A percentile compares a stretch with the other conserved stretches of the same genome.
phyloP scores from a whole-genome alignment of 2,329 filamentous ascomycete genomes.

The Anthostomella pinea region DNA sequence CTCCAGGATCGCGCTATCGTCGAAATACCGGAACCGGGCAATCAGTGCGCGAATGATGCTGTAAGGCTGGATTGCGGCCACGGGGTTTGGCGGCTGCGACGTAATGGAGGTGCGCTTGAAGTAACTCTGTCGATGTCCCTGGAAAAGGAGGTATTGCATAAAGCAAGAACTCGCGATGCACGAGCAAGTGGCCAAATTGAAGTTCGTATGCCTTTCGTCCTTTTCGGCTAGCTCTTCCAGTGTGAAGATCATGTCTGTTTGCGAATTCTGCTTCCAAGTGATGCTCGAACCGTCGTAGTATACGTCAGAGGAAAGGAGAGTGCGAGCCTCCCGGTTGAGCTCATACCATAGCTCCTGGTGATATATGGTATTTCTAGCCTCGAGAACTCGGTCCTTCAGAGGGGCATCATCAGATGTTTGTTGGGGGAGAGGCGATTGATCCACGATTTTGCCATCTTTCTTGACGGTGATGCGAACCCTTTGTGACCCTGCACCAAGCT shows the following conservation, averaged over 20 bases:
- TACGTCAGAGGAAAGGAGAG: constrained; percentile 68
- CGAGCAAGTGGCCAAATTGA: constrained; percentile 48
- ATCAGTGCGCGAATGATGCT: constrained; percentile 52
- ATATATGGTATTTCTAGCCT: constrained; percentile 75
- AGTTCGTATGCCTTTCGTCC: constrained; percentile 31
- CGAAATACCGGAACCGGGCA: constrained; percentile 44
- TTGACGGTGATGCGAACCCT: constrained; percentile 67
- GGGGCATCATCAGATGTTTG: constrained; percentile 55
- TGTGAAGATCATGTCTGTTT: constrained; percentile 63
- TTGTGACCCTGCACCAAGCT: constrained; percentile 49
- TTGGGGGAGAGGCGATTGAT: constrained; percentile 51
- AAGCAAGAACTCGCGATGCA: constrained; percentile 63
- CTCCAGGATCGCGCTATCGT: constrained; percentile 38
- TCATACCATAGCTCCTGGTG: constrained; percentile 90
- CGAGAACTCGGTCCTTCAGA: constrained; percentile 66
- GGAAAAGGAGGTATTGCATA: constrained; percentile 72
- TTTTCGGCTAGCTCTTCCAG: constrained; percentile 59
- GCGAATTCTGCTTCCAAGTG: constrained; percentile 50
- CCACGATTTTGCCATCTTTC: constrained; percentile 55
- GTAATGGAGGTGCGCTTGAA: constrained; percentile 61
- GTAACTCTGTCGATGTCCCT: constrained; percentile 75
- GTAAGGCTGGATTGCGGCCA: constrained; percentile 40
- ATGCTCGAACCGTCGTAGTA: constrained; percentile 58
- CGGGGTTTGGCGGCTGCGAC: constrained; percentile 36
- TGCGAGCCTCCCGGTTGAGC: constrained; percentile 75